These are phyloP conservation scores for Monosporascus sp. DNA, from an alignment of 2,329 filamentous ascomycete genomes.

Conservation along the genomic window DNA sequence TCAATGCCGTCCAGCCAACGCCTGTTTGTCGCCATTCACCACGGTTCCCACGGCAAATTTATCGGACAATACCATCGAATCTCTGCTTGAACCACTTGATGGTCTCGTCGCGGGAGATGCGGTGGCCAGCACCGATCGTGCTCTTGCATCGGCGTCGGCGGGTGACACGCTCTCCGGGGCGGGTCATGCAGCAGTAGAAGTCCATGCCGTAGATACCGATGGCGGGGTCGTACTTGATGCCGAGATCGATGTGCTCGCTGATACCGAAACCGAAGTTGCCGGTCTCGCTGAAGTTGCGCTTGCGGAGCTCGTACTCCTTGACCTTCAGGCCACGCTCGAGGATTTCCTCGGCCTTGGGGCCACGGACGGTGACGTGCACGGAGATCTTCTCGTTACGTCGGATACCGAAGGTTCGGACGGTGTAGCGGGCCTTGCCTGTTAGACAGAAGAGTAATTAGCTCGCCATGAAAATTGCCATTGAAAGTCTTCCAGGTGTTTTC, in stretches of 20 bases:
- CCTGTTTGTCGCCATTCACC: conserved; percentile 21
- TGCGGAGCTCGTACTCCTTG: conserved; percentile 99
- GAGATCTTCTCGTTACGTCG: conserved; percentile 99
- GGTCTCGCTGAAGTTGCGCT: conserved; percentile 99
- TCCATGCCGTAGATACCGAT: conserved; percentile 99
- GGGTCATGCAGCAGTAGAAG: conserved; percentile 99
- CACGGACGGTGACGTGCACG: conserved; percentile 98
- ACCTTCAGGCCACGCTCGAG: conserved; percentile 99
- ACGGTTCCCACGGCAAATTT: conserved; percentile 42
- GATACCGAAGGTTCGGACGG: conserved; percentile 99
- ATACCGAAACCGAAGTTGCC: conserved; percentile 99
- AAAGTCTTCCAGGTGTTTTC: neutral
- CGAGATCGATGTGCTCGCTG: conserved; percentile 99
- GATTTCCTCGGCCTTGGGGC: conserved; percentile 98
- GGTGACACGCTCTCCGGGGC: conserved; percentile 95
- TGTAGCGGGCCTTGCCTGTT: conserved; percentile 98
- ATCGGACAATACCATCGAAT: conserved; percentile 99
- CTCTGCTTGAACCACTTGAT: conserved; percentile 90
- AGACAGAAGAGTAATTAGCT: conserved; percentile 11
- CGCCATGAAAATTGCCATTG: conserved; percentile 2
- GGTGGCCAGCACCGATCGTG: conserved; percentile 81
- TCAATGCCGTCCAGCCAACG: conserved; percentile 30
- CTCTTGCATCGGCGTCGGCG: conserved; percentile 88
- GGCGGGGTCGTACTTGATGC: conserved; percentile 99
- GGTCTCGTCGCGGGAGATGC: conserved; percentile 91